phyloP scores from a whole-genome alignment of 1,284 basidiomycete species.

The Rhodotorula mucilaginosa region DNA sequence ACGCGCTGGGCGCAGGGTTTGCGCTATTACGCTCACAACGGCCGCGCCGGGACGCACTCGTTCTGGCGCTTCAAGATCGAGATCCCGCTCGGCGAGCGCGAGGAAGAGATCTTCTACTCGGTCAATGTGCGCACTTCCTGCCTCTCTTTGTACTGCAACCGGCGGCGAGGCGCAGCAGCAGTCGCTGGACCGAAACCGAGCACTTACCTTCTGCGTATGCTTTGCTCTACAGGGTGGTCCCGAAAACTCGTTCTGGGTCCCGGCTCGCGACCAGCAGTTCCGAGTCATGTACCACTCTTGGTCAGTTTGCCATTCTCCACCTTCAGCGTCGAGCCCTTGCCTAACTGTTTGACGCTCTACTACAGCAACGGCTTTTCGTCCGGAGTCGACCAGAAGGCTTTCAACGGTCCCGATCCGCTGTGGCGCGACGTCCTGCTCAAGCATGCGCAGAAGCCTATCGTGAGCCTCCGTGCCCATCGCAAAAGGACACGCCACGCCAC shows the following conservation, averaged over 20 bases:
- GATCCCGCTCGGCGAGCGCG: constrained; percentile 68
- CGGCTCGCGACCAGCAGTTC: constrained; percentile 79
- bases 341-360: not conserved
- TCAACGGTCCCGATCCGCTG: constrained; percentile 55
- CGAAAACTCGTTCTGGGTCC: constrained; percentile 77
- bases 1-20: constrained; percentile 63
- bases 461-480: not conserved
- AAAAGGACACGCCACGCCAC: constrained; percentile 55
- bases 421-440: constrained; percentile 86
- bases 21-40: constrained; percentile 63
- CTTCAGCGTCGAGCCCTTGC: not conserved
- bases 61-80: constrained; percentile 94
- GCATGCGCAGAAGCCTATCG: constrained; percentile 73
- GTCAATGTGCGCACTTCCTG: constrained; percentile 43
- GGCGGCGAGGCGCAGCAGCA: too few species aligned
- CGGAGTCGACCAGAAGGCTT: constrained; percentile 52
- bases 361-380: constrained; percentile 59
- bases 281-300: constrained; percentile 50
- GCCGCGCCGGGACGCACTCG: constrained; percentile 50
- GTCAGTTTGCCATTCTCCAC: constrained; percentile 52
- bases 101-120: constrained; percentile 74
- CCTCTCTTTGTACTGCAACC: not conserved
- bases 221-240: constrained; percentile 57
- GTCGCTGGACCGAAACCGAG: too few species aligned
- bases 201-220: not conserved